These are phyloP conservation scores for Coemansia sp. DNA, from an alignment of 192 early-diverging fungal species.

Conservation along the genomic window DNA sequence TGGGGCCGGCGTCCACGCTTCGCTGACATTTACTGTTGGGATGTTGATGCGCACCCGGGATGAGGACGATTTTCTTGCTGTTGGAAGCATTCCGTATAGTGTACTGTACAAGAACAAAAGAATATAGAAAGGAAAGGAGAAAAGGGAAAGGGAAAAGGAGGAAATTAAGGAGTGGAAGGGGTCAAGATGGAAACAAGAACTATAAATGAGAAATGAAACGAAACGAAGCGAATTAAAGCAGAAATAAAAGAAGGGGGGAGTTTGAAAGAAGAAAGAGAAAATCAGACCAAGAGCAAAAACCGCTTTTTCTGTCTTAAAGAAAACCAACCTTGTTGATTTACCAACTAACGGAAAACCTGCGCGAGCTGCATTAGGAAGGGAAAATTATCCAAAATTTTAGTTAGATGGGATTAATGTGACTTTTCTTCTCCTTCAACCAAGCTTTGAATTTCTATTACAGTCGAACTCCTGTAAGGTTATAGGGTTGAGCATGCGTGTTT, in stretches of 20 bases:
- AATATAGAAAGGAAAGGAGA: background rate
- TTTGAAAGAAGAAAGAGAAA: background rate
- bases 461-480: too few species aligned
- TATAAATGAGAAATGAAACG: background rate
- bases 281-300: background rate
- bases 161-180: background rate
- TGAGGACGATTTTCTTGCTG: slow-evolving; percentile 33
- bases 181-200: background rate
- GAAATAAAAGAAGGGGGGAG: background rate
- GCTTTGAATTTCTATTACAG: too few species aligned
- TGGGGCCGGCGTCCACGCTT: slow-evolving; percentile 47
- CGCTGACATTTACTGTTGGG: slow-evolving; percentile 52
- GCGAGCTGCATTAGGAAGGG: too few species aligned
- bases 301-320: too few species aligned
- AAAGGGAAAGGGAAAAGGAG: background rate
- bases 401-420: too few species aligned
- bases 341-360: too few species aligned
- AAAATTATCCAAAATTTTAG: too few species aligned
- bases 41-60: slow-evolving; percentile 55
- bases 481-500: too few species aligned
- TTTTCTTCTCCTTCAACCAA: too few species aligned
- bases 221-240: background rate
- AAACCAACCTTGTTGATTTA: too few species aligned
- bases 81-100: slow-evolving; percentile 6
- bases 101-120: background rate